Base-by-base conservation (phyloP, 1,139 yeast genomes). In the Geotrichum macrosporum region DNA sequence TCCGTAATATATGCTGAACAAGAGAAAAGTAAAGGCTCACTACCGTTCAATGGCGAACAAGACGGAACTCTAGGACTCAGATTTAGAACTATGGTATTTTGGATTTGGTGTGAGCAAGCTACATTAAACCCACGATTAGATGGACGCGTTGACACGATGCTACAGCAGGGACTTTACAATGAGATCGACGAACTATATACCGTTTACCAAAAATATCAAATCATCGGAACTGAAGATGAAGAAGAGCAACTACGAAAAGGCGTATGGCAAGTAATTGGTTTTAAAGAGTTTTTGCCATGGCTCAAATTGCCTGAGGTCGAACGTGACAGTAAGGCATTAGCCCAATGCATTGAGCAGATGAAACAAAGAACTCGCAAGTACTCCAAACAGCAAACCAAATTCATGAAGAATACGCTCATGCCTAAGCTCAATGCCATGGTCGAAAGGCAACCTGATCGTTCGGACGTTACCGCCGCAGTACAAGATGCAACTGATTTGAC, bases 211-310 rank as follows among this genome's bases (percentile, higher is more conserved):
- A 19, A 35, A 3, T 65, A 60, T 44, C 35, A 46, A 19, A 19
- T 33, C 3, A 5, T 19, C 33, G n/a, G 50, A 53, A 22, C 50
- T 48, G 24, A 36, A 18, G 16, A 21, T 30, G 13, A 22, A 38
- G 1, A 61, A 58, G 20, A 78, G 79, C 1, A 52, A 10, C 20
- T 1, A 80, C 82, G 85, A 44, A 70, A 77, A 47, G 97, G 98
- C 1, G 76, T 92, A 0, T 89, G 88, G 87, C 98, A 92, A 65
- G 96, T 87, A 1, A 88, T 92, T 58, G 99, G 99, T 1, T 92
- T 87, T 64, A 86, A 87, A 60, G 97, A 92, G 63, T 89, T 92
- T 61, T 63, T 88, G 33, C 95, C 95, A 0, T 89, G 88, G 83
- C 64, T 92, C 4, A 10, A 19, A 12, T 20, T 22, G n/a, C 20